Evolutionary conservation across 371 early-diverging fungal species (phyloP).

Genomic region (Coemansia sp.): DNA sequence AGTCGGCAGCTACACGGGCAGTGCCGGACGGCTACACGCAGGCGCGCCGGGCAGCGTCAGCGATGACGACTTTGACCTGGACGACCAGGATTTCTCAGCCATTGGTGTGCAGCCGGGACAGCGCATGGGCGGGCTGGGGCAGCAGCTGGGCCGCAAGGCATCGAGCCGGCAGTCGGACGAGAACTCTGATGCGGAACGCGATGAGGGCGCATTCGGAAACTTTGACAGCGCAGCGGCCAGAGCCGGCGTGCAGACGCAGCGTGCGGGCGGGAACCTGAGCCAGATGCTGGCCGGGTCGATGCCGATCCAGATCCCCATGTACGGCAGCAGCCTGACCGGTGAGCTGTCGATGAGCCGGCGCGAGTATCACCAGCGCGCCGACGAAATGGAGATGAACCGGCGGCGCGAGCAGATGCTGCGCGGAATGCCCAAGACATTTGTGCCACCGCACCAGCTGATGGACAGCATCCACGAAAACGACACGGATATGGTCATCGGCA

Average conservation of each 20-base stretch:
- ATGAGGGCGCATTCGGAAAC: conserved; percentile 33
- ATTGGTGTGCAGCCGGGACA: conserved; percentile 3
- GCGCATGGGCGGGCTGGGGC: conserved; percentile 5
- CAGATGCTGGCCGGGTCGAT: conserved; percentile 43
- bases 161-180: conserved; percentile 20
- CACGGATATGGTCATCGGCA: conserved; percentile 34
- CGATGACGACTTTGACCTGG: conserved; percentile 5
- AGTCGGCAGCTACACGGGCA: neutral
- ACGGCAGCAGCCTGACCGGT: conserved; percentile 23
- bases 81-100: neutral
- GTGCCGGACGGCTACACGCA: neutral
- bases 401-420: conserved; percentile 30
- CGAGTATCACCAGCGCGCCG: conserved; percentile 24
- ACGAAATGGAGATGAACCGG: conserved; percentile 31
- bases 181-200: conserved; percentile 19
- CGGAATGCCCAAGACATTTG: conserved; percentile 43
- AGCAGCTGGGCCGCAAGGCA: conserved; percentile 5
- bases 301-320: conserved; percentile 44
- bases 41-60: conserved; percentile 1
- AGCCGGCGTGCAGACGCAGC: neutral
- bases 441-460: conserved; percentile 46
- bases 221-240: conserved; percentile 11
- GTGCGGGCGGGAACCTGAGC: conserved; percentile 16
- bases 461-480: conserved; percentile 31
- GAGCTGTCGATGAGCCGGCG: conserved; percentile 31